phyloP scores from a whole-genome alignment of 2,329 filamentous ascomycete species.

The Atkinsonella hypoxylon region DNA sequence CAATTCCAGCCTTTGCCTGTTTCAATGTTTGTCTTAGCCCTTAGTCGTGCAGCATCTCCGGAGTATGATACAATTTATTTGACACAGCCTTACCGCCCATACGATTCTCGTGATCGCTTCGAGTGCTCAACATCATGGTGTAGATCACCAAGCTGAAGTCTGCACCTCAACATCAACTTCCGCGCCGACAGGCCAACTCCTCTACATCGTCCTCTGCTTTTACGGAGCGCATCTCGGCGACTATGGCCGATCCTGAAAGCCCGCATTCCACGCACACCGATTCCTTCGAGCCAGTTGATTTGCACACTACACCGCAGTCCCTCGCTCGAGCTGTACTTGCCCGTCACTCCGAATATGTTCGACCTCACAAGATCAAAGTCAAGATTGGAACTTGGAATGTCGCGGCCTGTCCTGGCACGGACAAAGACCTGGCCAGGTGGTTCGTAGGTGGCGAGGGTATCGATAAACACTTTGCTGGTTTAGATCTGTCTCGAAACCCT shows the following conservation, averaged over 20 bases:
- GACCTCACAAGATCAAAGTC: constrained; percentile 61
- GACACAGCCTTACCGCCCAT: neutral
- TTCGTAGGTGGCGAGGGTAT: constrained; percentile 69
- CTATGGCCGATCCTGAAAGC: constrained; percentile 17
- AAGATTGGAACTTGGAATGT: constrained; percentile 97
- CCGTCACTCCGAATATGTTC: constrained; percentile 67
- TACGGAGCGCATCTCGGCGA: constrained; percentile 5
- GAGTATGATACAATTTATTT: neutral
- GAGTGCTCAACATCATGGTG: constrained; percentile 18
- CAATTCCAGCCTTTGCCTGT: neutral
- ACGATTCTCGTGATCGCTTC: neutral
- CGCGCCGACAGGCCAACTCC: constrained; percentile 13
- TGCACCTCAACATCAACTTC: constrained; percentile 11
- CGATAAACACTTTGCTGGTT: constrained; percentile 46
- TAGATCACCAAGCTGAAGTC: constrained; percentile 17
- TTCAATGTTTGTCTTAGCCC: neutral
- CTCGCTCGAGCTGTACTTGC: constrained; percentile 57
- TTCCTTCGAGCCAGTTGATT: constrained; percentile 31
- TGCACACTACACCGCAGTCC: constrained; percentile 37
- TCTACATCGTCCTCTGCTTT: constrained; percentile 6
- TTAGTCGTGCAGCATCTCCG: neutral
- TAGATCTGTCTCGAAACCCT: constrained; percentile 32
- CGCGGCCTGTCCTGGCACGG: constrained; percentile 69
- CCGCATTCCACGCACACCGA: constrained; percentile 21
- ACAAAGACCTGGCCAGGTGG: constrained; percentile 81